Evolutionary conservation across 257 asterid genomes (phyloP).

Genomic region (Asclepias syriaca): DNA sequence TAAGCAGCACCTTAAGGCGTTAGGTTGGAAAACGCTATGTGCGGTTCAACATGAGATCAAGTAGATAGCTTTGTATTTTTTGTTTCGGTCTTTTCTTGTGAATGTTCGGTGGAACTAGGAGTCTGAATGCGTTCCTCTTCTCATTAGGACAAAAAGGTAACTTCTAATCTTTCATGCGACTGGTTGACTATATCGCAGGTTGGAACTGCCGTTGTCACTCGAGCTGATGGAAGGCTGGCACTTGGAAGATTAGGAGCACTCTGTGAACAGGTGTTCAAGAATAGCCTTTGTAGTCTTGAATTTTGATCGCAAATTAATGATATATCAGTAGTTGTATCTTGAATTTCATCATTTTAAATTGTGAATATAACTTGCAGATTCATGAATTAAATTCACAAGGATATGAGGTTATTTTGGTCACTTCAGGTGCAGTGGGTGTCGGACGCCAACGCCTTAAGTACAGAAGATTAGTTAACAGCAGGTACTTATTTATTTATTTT

Average conservation of each 20-base stretch:
- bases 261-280: conserved; percentile 78
- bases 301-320: not conserved
- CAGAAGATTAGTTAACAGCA: conserved; percentile 74
- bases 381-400: conserved; percentile 78
- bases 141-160: not conserved
- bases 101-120: not conserved
- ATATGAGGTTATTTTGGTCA: conserved; percentile 85
- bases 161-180: not conserved
- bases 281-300: not conserved
- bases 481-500: conserved; percentile 32
- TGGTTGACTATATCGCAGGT: conserved; percentile 35
- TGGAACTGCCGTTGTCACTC: conserved; percentile 85
- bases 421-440: conserved; percentile 97
- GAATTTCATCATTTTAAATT: conserved; percentile 19
- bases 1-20: not conserved
- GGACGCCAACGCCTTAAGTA: conserved; percentile 93
- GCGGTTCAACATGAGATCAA: not conserved
- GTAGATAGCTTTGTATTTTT: no score
- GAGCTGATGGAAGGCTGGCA: conserved; percentile 76
- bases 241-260: conserved; percentile 95
- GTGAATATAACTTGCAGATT: conserved; percentile 50
- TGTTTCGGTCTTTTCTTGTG: not conserved
- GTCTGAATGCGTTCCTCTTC: not conserved
- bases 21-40: not conserved
- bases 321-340: not conserved